A percentile compares a stretch with the other conserved stretches of the same genome.
Conservation (phyloP, 2,329 filamentous ascomycete genomes). For the Fusarium agapanthi region DNA sequence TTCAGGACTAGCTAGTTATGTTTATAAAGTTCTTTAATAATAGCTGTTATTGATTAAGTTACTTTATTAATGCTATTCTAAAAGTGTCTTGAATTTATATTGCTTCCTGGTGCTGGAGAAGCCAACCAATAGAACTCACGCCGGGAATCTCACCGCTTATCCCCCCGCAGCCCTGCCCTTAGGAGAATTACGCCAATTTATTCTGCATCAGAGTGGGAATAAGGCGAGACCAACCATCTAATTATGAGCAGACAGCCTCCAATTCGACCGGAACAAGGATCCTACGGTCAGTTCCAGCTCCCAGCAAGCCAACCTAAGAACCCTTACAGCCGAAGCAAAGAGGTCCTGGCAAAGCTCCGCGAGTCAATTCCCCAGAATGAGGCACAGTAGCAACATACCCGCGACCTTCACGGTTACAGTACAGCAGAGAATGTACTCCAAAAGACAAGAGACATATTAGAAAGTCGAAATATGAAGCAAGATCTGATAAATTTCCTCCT, state of each 20-base stretch:
- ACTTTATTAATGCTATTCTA: rapidly evolving
- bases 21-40: too few relatives aligned
- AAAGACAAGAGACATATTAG: not conserved
- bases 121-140: not conserved
- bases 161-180: not conserved
- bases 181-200: rapidly evolving
- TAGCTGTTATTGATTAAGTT: not conserved
- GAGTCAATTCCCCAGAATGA: not conserved
- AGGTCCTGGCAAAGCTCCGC: not conserved
- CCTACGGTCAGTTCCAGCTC: not conserved
- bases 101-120: rapidly evolving
- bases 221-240: rapidly evolving
- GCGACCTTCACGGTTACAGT: rapidly evolving
- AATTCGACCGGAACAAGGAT: not conserved
- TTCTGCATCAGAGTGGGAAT: rapidly evolving
- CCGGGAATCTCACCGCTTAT: not conserved
- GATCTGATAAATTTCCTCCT: not conserved
- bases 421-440: not conserved
- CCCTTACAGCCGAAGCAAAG: rapidly evolving
- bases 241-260: not conserved
- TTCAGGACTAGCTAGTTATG: too few relatives aligned
- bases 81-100: rapidly evolving
- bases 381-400: not conserved
- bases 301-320: rapidly evolving
- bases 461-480: not conserved